Evolutionary conservation across 441 rosid genomes (phyloP).

Genomic region (Adansonia grandidieri): DNA sequence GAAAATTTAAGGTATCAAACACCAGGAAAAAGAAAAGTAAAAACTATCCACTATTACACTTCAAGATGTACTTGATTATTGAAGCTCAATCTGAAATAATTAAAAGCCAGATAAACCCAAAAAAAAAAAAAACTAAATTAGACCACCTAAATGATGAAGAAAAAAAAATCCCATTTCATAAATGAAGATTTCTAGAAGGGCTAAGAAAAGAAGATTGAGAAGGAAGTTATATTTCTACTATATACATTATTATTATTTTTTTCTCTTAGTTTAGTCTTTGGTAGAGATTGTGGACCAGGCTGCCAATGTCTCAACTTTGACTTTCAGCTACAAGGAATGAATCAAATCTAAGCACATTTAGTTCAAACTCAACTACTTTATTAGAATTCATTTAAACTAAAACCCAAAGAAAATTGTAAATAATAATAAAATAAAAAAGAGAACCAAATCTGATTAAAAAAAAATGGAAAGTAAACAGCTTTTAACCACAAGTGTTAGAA

Average conservation of each 20-base stretch:
- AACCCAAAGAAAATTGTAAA: not conserved
- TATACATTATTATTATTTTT: not conserved
- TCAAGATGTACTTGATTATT: not conserved
- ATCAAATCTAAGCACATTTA: not conserved
- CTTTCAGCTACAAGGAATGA: slow-evolving; percentile 31
- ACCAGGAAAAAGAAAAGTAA: not conserved
- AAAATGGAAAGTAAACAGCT: not conserved
- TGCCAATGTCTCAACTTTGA: slow-evolving; percentile 38
- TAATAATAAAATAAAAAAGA: not conserved
- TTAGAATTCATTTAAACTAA: not conserved
- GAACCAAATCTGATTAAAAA: not conserved
- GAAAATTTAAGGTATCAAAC: not conserved
- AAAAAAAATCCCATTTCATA: slow-evolving; percentile 18
- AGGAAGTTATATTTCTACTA: not conserved
- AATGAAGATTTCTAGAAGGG: not conserved
- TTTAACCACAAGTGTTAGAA: not conserved
- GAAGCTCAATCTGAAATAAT: not conserved
- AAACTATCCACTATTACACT: not conserved
- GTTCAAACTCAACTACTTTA: slow-evolving; percentile 31
- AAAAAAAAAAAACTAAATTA: not conserved
- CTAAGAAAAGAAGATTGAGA: not conserved
- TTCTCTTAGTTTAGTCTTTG: not conserved
- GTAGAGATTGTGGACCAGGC: slow-evolving; percentile 21
- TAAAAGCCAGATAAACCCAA: not conserved
- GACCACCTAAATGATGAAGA: not conserved